Base-by-base conservation (phyloP, 2,329 filamentous ascomycete species). In the Fonsecaea pugnacius region DNA sequence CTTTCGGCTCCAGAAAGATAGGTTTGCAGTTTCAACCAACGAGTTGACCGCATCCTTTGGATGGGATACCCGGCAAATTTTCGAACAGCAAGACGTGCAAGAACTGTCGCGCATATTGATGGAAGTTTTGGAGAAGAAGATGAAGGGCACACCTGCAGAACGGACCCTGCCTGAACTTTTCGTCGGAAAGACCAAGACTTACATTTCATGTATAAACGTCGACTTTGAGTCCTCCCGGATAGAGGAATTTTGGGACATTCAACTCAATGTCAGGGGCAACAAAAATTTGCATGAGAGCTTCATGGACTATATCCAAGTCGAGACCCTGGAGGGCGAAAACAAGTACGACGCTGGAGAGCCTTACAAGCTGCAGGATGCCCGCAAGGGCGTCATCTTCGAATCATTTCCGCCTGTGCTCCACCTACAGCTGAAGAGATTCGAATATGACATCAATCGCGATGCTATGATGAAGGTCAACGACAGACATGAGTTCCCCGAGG, bases 211-310 rank as follows among this genome's bases (percentile, higher is more conserved):
- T 80, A 97, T 99, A 76, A 95, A 99, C 76, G 96, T 99, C 67
- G 89, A 96, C 73, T 99, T 96, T 80, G 94, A 98, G 80, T 97
- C 92, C 24, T 96, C 93, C 67, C 87, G 94, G 67, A 87, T 95
- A 70, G 95, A 99, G 77, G 96, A 99, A 72, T 99, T 97, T 76
- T 99, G 95, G 95, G 95, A 99, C 75, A 91, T 99, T 65, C 95
- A 99, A 76, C 86, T 99, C 71, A 99, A 98, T 70, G 96, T 99
- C 57, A 90, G 91, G 68, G 93, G 92, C 35, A 97, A 96, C 83
- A 92, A 91, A 79, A 94, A 91, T 67, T 82, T 99, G 35, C 89
- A 96, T 68, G 92, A 96, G 72, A 98, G 94, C 74, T 98, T 99
- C 82, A 89, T 89, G 74, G 93, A 98, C 77, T 99, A 99, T 75